Conservation (phyloP, 2,329 filamentous ascomycete genomes). For the Diaporthe velutina region DNA sequence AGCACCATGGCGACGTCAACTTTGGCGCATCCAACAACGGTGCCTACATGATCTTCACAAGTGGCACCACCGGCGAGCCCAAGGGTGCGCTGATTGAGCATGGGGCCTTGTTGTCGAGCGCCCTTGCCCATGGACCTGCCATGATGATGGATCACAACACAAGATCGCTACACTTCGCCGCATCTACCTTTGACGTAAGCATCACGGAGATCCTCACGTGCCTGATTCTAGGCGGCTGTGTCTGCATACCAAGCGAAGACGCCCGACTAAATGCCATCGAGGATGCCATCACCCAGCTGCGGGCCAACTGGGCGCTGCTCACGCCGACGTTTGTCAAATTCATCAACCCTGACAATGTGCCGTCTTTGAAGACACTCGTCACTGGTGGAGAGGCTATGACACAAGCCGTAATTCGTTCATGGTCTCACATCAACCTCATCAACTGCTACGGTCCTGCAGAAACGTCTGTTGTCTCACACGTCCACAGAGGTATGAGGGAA, state of each 20-base stretch:
- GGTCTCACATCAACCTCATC: conserved; percentile 39
- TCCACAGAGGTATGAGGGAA: conserved; percentile 6
- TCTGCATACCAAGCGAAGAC: conserved; percentile 39
- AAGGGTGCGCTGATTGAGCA: conserved; percentile 70
- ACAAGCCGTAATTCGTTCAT: conserved; percentile 35
- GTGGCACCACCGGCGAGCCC: conserved; percentile 78
- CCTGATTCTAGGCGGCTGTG: conserved; percentile 44
- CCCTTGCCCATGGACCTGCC: conserved; percentile 52
- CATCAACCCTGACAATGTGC: conserved; percentile 38
- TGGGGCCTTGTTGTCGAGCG: conserved; percentile 55
- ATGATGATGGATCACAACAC: conserved; percentile 58
- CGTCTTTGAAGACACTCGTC: conserved; percentile 38
- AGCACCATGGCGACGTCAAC: conserved; percentile 22
- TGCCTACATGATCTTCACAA: conserved; percentile 75
- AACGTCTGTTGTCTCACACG: conserved; percentile 14
- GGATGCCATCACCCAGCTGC: conserved; percentile 43
- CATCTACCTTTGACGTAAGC: conserved; percentile 68
- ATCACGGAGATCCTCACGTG: conserved; percentile 68
- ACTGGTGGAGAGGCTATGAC: conserved; percentile 43
- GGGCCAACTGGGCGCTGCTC: conserved; percentile 42
- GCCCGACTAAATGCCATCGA: conserved; percentile 53
- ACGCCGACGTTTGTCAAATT: conserved; percentile 45
- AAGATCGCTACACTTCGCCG: conserved; percentile 61
- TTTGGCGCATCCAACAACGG: neutral
- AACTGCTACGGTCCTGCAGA: conserved; percentile 43